Percentiles rank a stretch among this genome's conserved stretches.
phyloP scores from a whole-genome alignment of 2,329 filamentous ascomycete species.

The Arthroderma sp. region DNA sequence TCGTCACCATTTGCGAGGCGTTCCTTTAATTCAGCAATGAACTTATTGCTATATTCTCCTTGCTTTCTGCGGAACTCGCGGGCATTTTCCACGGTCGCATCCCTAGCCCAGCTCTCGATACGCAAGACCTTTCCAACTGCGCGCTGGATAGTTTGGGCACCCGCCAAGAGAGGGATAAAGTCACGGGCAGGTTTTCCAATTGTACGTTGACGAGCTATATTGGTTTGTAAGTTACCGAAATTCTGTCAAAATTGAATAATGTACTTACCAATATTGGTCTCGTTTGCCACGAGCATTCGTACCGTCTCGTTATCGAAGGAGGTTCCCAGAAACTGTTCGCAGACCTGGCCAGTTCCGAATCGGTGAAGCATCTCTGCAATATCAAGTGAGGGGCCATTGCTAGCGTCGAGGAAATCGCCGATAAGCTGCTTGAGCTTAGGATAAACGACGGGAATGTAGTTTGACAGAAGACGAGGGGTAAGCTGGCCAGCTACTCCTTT shows the following conservation, averaged over 20 bases:
- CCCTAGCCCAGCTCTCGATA: slow-evolving; percentile 8
- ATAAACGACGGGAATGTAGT: slow-evolving; percentile 11
- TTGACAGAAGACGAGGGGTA: slow-evolving; percentile 9
- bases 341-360: slow-evolving; percentile 11
- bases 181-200: slow-evolving; percentile 11
- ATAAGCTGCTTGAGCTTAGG: slow-evolving; percentile 11
- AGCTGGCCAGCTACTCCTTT: slow-evolving; percentile 10
- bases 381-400: slow-evolving; percentile 9
- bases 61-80: slow-evolving; percentile 10
- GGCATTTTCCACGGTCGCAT: slow-evolving; percentile 10
- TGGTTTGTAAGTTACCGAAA: not conserved
- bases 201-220: slow-evolving; percentile 10
- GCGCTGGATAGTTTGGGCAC: slow-evolving; percentile 5
- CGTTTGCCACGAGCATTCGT: slow-evolving; percentile 10
- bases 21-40: slow-evolving; percentile 8
- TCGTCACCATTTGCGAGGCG: slow-evolving; percentile 9
- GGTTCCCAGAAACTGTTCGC: slow-evolving; percentile 10
- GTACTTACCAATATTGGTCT: slow-evolving; percentile 12
- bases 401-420: slow-evolving; percentile 9
- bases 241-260: not conserved
- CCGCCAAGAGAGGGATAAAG: slow-evolving; percentile 9
- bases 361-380: slow-evolving; percentile 11
- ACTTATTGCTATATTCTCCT: slow-evolving; percentile 9
- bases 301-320: slow-evolving; percentile 10
- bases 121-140: slow-evolving; percentile 9